Percentiles rank a stretch among this genome's conserved stretches.
Conservation (phyloP, 1,284 basidiomycete genomes). For the Ustilago nuda region DNA sequence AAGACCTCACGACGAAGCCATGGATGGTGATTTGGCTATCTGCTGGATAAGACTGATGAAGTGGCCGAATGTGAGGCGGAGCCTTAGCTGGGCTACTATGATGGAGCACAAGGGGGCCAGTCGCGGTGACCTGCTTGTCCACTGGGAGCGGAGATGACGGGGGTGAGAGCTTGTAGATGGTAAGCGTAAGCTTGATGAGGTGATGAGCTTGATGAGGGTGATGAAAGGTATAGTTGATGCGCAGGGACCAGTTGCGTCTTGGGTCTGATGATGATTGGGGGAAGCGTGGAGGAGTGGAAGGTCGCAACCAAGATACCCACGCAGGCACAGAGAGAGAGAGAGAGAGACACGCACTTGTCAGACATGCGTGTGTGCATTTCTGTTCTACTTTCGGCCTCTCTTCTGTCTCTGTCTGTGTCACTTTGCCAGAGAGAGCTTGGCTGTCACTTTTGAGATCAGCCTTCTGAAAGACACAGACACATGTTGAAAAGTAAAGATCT, state of each 20-base stretch:
- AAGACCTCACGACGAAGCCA: conserved; percentile 1
- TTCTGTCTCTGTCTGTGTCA: not conserved
- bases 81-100: not conserved
- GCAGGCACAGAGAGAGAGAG: not conserved
- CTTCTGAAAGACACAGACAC: conserved; percentile 6
- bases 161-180: not conserved
- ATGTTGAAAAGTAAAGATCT: no score
- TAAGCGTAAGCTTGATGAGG: not conserved
- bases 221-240: not conserved
- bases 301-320: not conserved
- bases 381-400: not conserved
- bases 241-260: not conserved
- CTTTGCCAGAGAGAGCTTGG: not conserved
- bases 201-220: conserved; percentile 3
- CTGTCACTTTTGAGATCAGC: not conserved
- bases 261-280: conserved; percentile 2
- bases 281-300: not conserved
- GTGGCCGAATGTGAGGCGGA: not conserved
- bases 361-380: conserved; percentile 9
- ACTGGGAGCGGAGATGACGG: not conserved
- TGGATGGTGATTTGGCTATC: not conserved
- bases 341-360: not conserved
- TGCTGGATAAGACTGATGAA: not conserved
- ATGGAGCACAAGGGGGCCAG: not conserved
- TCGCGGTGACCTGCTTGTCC: not conserved